A percentile compares a stretch with the other conserved stretches of the same genome.
These are phyloP conservation scores for Periconia sp. DNA, from an alignment of 2,329 filamentous ascomycete species.

Conservation along the genomic window DNA sequence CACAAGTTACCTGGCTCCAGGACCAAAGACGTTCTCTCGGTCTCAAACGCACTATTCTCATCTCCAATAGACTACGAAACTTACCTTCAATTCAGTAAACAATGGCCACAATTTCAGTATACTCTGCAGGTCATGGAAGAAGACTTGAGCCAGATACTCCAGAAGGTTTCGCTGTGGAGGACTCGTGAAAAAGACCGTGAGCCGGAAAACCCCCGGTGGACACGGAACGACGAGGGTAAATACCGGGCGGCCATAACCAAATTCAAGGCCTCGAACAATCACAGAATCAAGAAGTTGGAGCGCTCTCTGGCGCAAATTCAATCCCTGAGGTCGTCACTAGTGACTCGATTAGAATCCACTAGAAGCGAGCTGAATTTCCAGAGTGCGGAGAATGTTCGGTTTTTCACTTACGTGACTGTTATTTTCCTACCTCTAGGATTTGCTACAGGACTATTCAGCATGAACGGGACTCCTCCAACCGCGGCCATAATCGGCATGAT, in stretches of 20 bases:
- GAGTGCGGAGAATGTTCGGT: constrained; percentile 30
- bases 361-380: constrained; percentile 18
- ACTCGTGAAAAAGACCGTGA: constrained; percentile 26
- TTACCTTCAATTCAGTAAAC: not conserved
- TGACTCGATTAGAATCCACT: constrained; percentile 15
- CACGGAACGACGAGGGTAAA: constrained; percentile 33
- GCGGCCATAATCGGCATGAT: not conserved
- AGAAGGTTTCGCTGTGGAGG: constrained; percentile 25
- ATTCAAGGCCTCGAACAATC: constrained; percentile 6
- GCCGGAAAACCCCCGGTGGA: constrained; percentile 33
- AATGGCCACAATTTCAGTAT: constrained; percentile 18
- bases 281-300: not conserved
- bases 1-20: no score
- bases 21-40: not conserved
- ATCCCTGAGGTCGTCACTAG: constrained; percentile 15
- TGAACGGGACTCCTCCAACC: constrained; percentile 21
- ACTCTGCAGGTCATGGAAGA: constrained; percentile 20
- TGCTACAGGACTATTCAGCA: constrained; percentile 36
- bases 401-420: constrained; percentile 41
- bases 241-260: constrained; percentile 23
- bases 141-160: constrained; percentile 13
- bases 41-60: no score
- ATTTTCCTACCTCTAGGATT: constrained; percentile 40
- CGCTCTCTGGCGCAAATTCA: constrained; percentile 3
- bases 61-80: no score